phyloP scores from a whole-genome alignment of 106 monocot species.

The Triglochin maritima region DNA sequence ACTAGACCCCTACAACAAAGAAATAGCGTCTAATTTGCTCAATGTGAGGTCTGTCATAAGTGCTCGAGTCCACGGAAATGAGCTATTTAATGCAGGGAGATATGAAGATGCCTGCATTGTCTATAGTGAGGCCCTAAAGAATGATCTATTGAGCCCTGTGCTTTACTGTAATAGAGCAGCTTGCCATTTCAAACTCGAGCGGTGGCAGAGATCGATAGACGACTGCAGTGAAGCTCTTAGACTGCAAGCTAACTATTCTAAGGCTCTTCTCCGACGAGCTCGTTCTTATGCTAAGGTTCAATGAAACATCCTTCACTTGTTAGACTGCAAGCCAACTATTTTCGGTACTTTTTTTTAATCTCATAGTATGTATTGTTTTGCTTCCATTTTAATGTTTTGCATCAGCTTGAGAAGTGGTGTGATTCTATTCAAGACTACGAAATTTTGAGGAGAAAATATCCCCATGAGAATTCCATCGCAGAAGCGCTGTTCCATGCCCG shows the following conservation, averaged over 20 bases:
- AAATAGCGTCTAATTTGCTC: constrained; percentile 33
- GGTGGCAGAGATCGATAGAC: constrained; percentile 67
- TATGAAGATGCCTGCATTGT: constrained; percentile 66
- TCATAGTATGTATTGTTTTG: too few species aligned
- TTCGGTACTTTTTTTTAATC: too few species aligned
- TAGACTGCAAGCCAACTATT: too few species aligned
- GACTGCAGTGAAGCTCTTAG: constrained; percentile 69
- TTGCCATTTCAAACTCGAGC: constrained; percentile 61
- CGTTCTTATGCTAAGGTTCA: constrained; percentile 56
- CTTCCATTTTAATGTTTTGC: not conserved
- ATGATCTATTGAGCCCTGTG: constrained; percentile 61
- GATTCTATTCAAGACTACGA: constrained; percentile 75
- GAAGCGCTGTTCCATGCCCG: constrained; percentile 72
- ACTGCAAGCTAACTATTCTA: constrained; percentile 56
- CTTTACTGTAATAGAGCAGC: constrained; percentile 78
- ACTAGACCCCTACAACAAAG: constrained; percentile 38
- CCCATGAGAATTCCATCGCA: constrained; percentile 51
- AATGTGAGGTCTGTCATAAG: constrained; percentile 47
- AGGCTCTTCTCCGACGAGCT: constrained; percentile 78
- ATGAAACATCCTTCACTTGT: too few species aligned
- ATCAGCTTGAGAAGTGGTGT: constrained; percentile 70
- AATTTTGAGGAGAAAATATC: constrained; percentile 51
- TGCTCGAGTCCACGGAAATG: constrained; percentile 55
- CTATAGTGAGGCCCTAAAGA: constrained; percentile 75
- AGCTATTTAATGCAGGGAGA: constrained; percentile 50